Evolutionary conservation across 495 filamentous ascomycete genomes (phyloP).

Genomic region (Chaetomium fimeti): DNA sequence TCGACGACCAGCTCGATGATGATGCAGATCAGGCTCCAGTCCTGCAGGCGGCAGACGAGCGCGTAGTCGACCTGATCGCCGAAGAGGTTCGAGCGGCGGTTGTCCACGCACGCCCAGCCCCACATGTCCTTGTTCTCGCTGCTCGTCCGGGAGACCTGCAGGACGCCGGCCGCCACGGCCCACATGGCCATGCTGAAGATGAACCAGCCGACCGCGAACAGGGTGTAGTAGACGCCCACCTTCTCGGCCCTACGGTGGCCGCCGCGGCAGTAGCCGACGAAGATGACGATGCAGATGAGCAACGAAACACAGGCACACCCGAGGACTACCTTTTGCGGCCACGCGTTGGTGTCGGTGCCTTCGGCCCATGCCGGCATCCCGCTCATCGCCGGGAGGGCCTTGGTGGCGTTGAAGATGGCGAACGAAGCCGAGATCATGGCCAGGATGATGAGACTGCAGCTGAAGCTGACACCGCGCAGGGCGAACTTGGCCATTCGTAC

Average conservation of each 20-base stretch:
- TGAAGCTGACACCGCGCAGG: conserved; percentile 90
- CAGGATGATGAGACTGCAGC: conserved; percentile 92
- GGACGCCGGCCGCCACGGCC: conserved; percentile 79
- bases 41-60: conserved; percentile 92
- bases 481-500: conserved; percentile 93
- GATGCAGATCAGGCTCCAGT: conserved; percentile 94
- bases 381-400: conserved; percentile 67
- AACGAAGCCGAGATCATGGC: conserved; percentile 82
- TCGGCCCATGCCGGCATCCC: conserved; percentile 78
- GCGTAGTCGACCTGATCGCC: conserved; percentile 79
- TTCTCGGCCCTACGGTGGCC: conserved; percentile 90
- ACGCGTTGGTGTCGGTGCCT: conserved; percentile 63
- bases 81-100: conserved; percentile 69
- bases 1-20: conserved; percentile 97
- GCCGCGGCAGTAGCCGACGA: conserved; percentile 83
- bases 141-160: conserved; percentile 71
- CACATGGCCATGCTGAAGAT: conserved; percentile 92
- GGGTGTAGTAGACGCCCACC: conserved; percentile 86
- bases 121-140: conserved; percentile 83
- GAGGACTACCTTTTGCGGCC: conserved; percentile 86
- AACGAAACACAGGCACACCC: conserved; percentile 77
- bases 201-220: conserved; percentile 90
- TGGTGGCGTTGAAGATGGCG: conserved; percentile 84
- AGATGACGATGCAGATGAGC: conserved; percentile 70
- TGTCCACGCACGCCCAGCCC: conserved; percentile 94